A percentile compares a stretch with the other conserved stretches of the same genome.
Evolutionary conservation across 2,329 filamentous ascomycete species (phyloP).

Genomic region (Claviceps paspali): DNA sequence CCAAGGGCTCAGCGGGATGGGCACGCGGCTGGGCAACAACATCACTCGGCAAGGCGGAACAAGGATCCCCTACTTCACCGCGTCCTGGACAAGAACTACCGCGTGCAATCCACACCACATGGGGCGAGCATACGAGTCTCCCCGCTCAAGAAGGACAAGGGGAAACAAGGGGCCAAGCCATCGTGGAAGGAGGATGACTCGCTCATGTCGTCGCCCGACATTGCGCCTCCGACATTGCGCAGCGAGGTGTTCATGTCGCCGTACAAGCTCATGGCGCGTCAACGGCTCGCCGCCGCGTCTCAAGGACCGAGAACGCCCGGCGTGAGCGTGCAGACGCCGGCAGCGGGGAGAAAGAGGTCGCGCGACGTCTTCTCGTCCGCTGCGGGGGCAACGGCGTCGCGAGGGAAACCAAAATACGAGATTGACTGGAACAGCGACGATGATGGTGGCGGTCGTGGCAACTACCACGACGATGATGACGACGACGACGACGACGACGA

Average conservation of each 20-base stretch:
- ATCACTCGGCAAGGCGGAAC: conserved; percentile 17
- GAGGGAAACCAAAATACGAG: conserved; percentile 30
- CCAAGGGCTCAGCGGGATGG: conserved; percentile 27
- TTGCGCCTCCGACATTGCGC: conserved; percentile 66
- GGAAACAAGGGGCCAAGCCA: conserved; percentile 12
- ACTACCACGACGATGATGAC: conserved; percentile 42
- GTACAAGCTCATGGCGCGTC: conserved; percentile 29
- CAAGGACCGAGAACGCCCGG: conserved; percentile 57
- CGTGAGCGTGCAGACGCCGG: conserved; percentile 70
- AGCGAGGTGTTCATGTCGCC: conserved; percentile 77
- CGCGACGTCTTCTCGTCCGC: conserved; percentile 30
- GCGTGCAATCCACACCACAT: conserved; percentile 81
- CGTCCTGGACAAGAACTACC: conserved; percentile 90
- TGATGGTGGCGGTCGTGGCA: conserved; percentile 50
- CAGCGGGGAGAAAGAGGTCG: conserved; percentile 27
- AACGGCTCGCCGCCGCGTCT: conserved; percentile 26
- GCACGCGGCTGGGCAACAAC: conserved; percentile 16
- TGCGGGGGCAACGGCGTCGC: conserved; percentile 6
- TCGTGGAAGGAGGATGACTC: conserved; percentile 35
- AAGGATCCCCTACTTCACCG: conserved; percentile 76
- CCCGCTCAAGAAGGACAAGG: conserved; percentile 23
- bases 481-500: conserved; percentile 51
- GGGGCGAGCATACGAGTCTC: conserved; percentile 32
- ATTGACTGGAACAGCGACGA: conserved; percentile 64
- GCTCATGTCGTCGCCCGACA: conserved; percentile 59